Evolutionary conservation across 495 filamentous ascomycete species (phyloP), one percentile per base, ranked within the genome.

Genomic region (Talaromyces ruber): DNA sequence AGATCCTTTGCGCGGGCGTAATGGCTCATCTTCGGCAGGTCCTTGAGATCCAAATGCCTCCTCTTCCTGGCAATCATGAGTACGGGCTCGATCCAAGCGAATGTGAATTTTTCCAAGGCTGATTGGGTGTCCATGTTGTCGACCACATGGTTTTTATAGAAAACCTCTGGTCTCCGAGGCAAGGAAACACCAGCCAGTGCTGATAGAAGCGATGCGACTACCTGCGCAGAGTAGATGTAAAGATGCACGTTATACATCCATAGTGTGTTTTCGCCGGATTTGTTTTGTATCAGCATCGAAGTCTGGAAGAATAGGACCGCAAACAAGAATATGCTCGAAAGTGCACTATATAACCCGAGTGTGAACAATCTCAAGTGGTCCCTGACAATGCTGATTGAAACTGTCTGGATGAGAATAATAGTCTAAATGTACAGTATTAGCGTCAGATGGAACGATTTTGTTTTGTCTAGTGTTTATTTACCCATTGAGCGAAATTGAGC

Each of bases 151-250:
- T 79, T 83, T 53, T 71, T 62, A 21, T 80, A 70, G 64, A 58
- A 63, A 18, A 89, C 82, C 51, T 85, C 81, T 12, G 86, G 84
- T 30, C 86, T 72, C 29, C 86, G 77, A 16, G 84, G 86, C 8
- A 59, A 26, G 22, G 32, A 43, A 8, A 59, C 24, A 26, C 57
- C 22, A 4, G 57, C 57, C 3, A 59, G 11, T n/a, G 32, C 37
- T 14, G 57, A 18, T n/a, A 26, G 8, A 25, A 39, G 39, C 14
- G 37, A 39, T 25, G 57, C 57, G 18, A 59, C 57, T n/a, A 59
- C 14, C 24, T 59, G 57, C 6, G 57, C 39, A 22, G n/a, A 22
- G n/a, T 45, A 18, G 11, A 24, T 18, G 9, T n/a, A 25, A 47
- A 45, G 45, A 21, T 59, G 57, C 26, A 24, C 7, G 6, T 24